Conservation (phyloP, 495 filamentous ascomycete species). For the Hypoxylon fuscum region DNA sequence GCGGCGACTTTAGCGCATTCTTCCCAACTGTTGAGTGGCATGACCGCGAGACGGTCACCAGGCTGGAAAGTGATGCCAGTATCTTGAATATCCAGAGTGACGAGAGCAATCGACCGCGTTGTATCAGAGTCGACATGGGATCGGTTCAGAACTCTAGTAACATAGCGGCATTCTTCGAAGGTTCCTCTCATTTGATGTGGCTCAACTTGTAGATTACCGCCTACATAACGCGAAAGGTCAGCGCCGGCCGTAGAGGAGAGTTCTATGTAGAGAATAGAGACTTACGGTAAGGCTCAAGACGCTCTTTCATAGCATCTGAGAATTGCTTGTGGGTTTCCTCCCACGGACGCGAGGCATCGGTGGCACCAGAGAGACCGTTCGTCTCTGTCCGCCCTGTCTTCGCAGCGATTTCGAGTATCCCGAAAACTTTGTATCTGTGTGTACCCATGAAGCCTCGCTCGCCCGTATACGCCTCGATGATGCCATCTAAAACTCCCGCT, state of each 20-base stretch:
- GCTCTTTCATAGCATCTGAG: constrained; percentile 63
- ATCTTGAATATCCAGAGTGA: constrained; percentile 56
- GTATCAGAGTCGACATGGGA: constrained; percentile 55
- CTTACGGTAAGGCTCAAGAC: constrained; percentile 56
- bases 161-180: constrained; percentile 61
- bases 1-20: constrained; percentile 59
- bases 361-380: constrained; percentile 56
- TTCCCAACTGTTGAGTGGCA: constrained; percentile 59
- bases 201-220: constrained; percentile 50
- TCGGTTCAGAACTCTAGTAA: constrained; percentile 51
- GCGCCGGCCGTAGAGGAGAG: background rate
- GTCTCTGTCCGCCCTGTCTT: constrained; percentile 62
- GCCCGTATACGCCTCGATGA: constrained; percentile 59
- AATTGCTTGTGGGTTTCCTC: constrained; percentile 61
- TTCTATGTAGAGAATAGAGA: background rate
- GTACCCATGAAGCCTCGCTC: constrained; percentile 64
- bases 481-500: constrained; percentile 58
- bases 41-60: constrained; percentile 59
- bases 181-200: constrained; percentile 61
- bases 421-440: constrained; percentile 62
- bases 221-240: constrained; percentile 13
- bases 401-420: constrained; percentile 61
- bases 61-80: constrained; percentile 61
- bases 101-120: constrained; percentile 54
- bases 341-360: constrained; percentile 54